phyloP scores from a whole-genome alignment of 2,329 filamentous ascomycete genomes.

The Neonectria coccinea region DNA sequence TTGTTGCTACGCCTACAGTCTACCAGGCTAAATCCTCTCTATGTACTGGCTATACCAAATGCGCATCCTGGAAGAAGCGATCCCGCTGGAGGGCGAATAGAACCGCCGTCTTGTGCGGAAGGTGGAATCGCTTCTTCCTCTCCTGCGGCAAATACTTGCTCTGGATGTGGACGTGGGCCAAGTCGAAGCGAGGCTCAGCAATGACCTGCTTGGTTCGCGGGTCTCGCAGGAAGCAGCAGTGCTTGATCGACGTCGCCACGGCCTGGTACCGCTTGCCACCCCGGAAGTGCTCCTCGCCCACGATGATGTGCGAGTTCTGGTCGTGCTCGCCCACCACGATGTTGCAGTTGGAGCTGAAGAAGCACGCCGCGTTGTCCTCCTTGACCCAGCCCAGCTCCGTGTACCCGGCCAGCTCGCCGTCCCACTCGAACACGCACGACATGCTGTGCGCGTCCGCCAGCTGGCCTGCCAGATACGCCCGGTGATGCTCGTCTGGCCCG shows the following conservation, averaged over 20 bases:
- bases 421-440: constrained; percentile 47
- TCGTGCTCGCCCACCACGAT: constrained; percentile 44
- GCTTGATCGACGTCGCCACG: constrained; percentile 45
- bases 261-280: constrained; percentile 45
- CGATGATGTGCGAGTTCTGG: constrained; percentile 45
- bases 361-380: constrained; percentile 47
- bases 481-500: constrained; percentile 45
- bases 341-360: constrained; percentile 45
- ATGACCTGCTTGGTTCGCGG: constrained; percentile 44
- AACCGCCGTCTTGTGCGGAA: constrained; percentile 46
- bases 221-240: constrained; percentile 44
- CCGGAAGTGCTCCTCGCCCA: constrained; percentile 44
- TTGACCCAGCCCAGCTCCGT: constrained; percentile 45
- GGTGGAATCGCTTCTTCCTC: constrained; percentile 46
- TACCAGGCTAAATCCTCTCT: too few species aligned
- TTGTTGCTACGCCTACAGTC: background rate
- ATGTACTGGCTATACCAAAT: constrained; percentile 33
- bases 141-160: constrained; percentile 43
- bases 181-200: constrained; percentile 41
- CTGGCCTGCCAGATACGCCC: constrained; percentile 40
- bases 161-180: constrained; percentile 42
- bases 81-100: constrained; percentile 45
- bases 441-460: constrained; percentile 44
- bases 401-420: constrained; percentile 44
- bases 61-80: constrained; percentile 45